phyloP scores from a whole-genome alignment of 495 filamentous ascomycete species.

The Talaromyces borbonicus region DNA sequence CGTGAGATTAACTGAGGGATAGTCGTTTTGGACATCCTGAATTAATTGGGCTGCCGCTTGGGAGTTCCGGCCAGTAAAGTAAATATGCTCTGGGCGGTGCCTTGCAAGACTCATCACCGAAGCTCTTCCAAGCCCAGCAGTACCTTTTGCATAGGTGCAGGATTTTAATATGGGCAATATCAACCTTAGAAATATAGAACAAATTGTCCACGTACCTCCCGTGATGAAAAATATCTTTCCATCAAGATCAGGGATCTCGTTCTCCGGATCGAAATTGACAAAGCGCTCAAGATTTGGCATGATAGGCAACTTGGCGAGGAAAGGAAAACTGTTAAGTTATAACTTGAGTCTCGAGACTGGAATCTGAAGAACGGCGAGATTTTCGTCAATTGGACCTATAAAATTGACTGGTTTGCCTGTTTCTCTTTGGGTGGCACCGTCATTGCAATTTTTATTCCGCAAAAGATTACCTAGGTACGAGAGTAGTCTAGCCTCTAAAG shows the following conservation, averaged over 20 bases:
- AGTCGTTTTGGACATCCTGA: conserved; percentile 26
- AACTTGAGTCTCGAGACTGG: too few relatives aligned
- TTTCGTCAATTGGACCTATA: too few relatives aligned
- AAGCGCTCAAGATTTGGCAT: conserved; percentile 8
- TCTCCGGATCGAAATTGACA: conserved; percentile 24
- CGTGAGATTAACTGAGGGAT: conserved; percentile 14
- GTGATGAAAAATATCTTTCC: conserved; percentile 40
- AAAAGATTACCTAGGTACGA: too few relatives aligned
- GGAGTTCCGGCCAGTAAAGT: conserved; percentile 32
- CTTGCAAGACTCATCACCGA: conserved; percentile 42
- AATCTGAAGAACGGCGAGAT: too few relatives aligned
- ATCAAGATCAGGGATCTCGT: conserved; percentile 32
- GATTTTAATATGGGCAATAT: neutral
- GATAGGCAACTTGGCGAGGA: neutral
- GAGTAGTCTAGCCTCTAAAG: too few relatives aligned
- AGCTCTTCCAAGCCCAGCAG: conserved; percentile 48
- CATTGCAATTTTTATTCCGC: too few relatives aligned
- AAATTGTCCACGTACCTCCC: conserved; percentile 20
- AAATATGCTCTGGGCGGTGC: conserved; percentile 47
- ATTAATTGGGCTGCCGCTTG: conserved; percentile 31
- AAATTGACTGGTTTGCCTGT: too few relatives aligned
- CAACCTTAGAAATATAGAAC: neutral
- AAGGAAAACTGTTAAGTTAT: too few relatives aligned
- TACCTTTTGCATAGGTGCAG: conserved; percentile 25
- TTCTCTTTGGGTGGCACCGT: too few relatives aligned